These are phyloP conservation scores for Periconia sp. DNA, from an alignment of 2,329 filamentous ascomycete species.

Conservation along the genomic window DNA sequence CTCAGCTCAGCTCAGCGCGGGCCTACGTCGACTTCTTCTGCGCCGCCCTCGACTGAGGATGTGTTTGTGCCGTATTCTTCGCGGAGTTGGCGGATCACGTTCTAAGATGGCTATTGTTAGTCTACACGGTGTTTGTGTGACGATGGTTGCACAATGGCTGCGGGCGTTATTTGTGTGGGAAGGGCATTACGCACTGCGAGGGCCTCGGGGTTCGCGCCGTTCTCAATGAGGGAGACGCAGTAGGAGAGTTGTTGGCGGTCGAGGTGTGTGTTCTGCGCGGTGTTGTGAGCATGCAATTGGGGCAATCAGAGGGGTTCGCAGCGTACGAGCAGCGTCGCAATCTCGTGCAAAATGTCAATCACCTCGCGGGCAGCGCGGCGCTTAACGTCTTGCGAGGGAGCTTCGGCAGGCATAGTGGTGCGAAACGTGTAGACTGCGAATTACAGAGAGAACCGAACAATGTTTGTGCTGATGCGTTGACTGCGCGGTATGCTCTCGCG, in stretches of 20 bases:
- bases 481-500: too few relatives aligned
- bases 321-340: constrained; percentile 84
- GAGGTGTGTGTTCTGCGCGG: constrained; percentile 84
- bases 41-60: constrained; percentile 36
- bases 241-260: constrained; percentile 90
- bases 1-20: too few relatives aligned
- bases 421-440: too few relatives aligned
- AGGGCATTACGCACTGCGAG: constrained; percentile 73
- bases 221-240: constrained; percentile 96
- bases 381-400: constrained; percentile 55
- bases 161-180: too few relatives aligned
- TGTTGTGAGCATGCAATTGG: neutral
- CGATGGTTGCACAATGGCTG: neutral
- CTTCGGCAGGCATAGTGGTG: constrained; percentile 24
- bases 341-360: constrained; percentile 83
- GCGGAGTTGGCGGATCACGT: constrained; percentile 54
- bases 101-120: constrained; percentile 36
- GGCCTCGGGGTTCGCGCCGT: constrained; percentile 94
- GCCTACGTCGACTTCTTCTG: constrained; percentile 24
- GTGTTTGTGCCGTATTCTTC: constrained; percentile 46
- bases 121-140: constrained; percentile 64
- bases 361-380: constrained; percentile 78
- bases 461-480: too few relatives aligned
- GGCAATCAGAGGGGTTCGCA: neutral
- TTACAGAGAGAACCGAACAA: too few relatives aligned